Percentiles rank a stretch among this genome's conserved stretches.
Evolutionary conservation across 2,329 filamentous ascomycete genomes (phyloP).

Genomic region (Tolypocladium tropicale): DNA sequence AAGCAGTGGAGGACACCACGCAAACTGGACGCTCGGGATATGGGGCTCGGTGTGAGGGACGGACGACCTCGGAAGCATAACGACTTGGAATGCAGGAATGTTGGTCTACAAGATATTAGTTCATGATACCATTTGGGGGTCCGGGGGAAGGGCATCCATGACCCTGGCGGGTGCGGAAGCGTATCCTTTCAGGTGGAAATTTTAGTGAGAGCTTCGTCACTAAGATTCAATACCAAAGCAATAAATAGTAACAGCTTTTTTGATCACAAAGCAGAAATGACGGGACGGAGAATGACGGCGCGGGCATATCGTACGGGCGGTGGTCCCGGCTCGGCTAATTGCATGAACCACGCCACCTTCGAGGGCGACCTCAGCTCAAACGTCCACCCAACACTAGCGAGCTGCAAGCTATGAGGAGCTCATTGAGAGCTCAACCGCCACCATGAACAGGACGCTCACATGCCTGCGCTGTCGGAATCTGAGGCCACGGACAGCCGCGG

Average conservation of each 20-base stretch:
- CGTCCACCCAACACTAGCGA: background rate
- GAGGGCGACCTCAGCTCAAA: background rate
- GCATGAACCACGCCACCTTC: slow-evolving; percentile 12
- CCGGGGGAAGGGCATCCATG: too few relatives aligned
- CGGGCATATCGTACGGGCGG: background rate
- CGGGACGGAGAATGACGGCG: background rate
- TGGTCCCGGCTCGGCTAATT: slow-evolving; percentile 16
- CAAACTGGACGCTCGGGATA: slow-evolving; percentile 51
- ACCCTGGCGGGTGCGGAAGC: too few relatives aligned
- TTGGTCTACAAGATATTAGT: too few relatives aligned
- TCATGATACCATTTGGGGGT: too few relatives aligned
- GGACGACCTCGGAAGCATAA: background rate
- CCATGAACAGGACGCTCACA: slow-evolving; percentile 20
- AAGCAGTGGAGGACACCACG: slow-evolving; percentile 25
- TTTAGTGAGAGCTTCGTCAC: background rate
- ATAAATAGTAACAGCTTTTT: too few relatives aligned
- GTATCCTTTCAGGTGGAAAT: too few relatives aligned
- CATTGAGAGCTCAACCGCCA: slow-evolving; percentile 9
- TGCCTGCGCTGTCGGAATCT: slow-evolving; percentile 14
- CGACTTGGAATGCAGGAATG: background rate
- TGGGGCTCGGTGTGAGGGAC: slow-evolving; percentile 42
- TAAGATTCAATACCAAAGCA: background rate
- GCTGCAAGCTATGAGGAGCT: slow-evolving; percentile 11
- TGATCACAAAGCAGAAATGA: background rate
- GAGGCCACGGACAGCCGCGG: slow-evolving; percentile 6